Evolutionary conservation across 1,139 yeast species (phyloP).

Genomic region (Meyerozyma smithsonii): DNA sequence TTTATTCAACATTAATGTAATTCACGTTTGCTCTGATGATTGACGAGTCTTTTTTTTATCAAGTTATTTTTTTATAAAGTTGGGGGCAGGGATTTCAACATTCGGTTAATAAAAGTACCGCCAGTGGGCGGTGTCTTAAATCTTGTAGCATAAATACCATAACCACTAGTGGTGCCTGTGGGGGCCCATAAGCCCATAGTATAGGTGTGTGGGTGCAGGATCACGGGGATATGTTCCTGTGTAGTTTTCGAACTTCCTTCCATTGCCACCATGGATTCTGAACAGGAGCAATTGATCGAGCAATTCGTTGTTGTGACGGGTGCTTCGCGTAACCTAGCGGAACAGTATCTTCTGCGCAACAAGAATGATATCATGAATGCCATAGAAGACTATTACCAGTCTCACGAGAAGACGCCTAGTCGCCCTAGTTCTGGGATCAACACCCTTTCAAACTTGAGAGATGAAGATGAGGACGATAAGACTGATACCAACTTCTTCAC

Average conservation of each 20-base stretch:
- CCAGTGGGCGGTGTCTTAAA: neutral
- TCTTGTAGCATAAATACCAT: neutral
- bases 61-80: constrained; percentile 11
- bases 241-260: neutral
- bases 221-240: too few species aligned
- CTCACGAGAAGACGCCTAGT: constrained; percentile 8
- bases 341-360: constrained; percentile 39
- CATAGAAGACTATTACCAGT: constrained; percentile 40
- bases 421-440: constrained; percentile 21
- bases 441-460: constrained; percentile 51
- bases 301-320: constrained; percentile 47
- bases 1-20: constrained; percentile 69
- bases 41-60: constrained; percentile 18
- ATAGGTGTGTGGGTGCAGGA: too few species aligned
- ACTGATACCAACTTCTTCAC: constrained; percentile 78
- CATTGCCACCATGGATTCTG: constrained; percentile 17
- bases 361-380: constrained; percentile 35
- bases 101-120: constrained; percentile 9
- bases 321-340: constrained; percentile 35
- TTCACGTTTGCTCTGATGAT: constrained; percentile 22
- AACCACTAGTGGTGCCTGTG: neutral
- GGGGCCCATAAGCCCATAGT: too few species aligned
- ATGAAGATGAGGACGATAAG: constrained; percentile 58
- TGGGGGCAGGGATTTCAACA: constrained; percentile 8
- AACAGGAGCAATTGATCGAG: constrained; percentile 30